Evolutionary conservation across 805 yeast genomes (phyloP).

Genomic region (Brettanomyces naardenensis): DNA sequence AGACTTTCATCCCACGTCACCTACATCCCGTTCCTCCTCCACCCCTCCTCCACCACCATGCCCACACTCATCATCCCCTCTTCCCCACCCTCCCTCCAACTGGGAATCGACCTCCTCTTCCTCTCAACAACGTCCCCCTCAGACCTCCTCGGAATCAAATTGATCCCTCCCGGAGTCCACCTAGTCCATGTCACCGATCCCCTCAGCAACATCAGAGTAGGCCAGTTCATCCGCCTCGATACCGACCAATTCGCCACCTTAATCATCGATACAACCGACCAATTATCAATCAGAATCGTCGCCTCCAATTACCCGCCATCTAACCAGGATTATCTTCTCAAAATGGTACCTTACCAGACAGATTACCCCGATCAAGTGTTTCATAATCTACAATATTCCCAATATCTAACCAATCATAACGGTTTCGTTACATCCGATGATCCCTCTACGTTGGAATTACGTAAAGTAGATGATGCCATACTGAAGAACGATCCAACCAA

Average conservation of each 20-base stretch:
- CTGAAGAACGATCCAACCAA: constrained; percentile 12
- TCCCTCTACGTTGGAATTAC: constrained; percentile 44
- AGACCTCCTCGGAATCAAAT: constrained; percentile 38
- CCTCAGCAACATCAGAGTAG: constrained; percentile 25
- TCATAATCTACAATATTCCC: too few relatives aligned
- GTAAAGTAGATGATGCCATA: constrained; percentile 31
- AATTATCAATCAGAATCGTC: not conserved
- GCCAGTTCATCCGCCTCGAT: not conserved
- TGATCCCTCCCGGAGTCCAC: constrained; percentile 44
- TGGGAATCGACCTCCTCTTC: not conserved
- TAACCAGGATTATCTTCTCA: too few relatives aligned
- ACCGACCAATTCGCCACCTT: too few relatives aligned
- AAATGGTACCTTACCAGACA: not conserved
- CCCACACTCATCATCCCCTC: too few relatives aligned
- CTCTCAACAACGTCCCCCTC: not conserved
- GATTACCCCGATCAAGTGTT: too few relatives aligned
- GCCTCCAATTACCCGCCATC: too few relatives aligned
- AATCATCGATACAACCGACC: not conserved
- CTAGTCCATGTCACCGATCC: constrained; percentile 42
- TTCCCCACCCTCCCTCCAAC: too few relatives aligned
- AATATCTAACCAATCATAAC: constrained; percentile 3
- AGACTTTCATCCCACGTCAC: too few relatives aligned
- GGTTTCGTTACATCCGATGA: constrained; percentile 35
- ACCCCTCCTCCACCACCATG: too few relatives aligned
- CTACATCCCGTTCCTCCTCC: too few relatives aligned